Base-by-base conservation (phyloP, 2,329 filamentous ascomycete genomes). In the Neurospora crassa region DNA sequence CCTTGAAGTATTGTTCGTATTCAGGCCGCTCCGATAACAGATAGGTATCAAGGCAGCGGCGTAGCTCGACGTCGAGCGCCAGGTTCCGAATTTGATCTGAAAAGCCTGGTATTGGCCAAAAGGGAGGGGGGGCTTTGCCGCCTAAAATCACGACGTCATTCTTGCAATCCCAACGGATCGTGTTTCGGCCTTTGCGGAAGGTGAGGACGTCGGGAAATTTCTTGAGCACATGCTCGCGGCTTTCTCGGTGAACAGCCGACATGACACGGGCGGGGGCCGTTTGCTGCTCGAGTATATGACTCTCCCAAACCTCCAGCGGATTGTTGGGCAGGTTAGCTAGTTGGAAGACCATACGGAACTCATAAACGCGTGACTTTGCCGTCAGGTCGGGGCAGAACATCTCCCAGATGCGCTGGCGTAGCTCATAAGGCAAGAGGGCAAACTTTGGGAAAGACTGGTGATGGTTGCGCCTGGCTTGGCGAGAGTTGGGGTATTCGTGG, bases 331-430 rank as follows among this genome's bases (percentile, higher is more conserved):
- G 20, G 20, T 20, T 12, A 8, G 2, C 14, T 11, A 34, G 34
- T 10, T 8, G 8, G 37, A 41, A 10, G 4, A 73, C 0, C 5
- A 72, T 5, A 0, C 42, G 47, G 20, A 77, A 71, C 10, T 74
- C 69, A 18, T 78, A 76, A 1, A 81, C 74, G 37, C 79, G 78
- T 7, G 72, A 70, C 45, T 77, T 74, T 1, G 69, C 73, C 42
- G 73, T 76, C 12, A 82, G 72, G 43, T 80, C 72, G 1, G 77
- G 78, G 70, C 80, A 79, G 69, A 80, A 79, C 10, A 76, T 74
- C 20, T 78, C 77, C 81, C 81, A 82, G 45, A 82, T 75, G 40
- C 72, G 76, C 5, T 74, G 67, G 42, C 80, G 80, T 14, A 82
- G 77, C 71, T 82, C 81, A 8, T 75, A 70, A 1, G 80, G 80